Conservation (phyloP, 2,329 filamentous ascomycete species). For the Beauveria caledonica region DNA sequence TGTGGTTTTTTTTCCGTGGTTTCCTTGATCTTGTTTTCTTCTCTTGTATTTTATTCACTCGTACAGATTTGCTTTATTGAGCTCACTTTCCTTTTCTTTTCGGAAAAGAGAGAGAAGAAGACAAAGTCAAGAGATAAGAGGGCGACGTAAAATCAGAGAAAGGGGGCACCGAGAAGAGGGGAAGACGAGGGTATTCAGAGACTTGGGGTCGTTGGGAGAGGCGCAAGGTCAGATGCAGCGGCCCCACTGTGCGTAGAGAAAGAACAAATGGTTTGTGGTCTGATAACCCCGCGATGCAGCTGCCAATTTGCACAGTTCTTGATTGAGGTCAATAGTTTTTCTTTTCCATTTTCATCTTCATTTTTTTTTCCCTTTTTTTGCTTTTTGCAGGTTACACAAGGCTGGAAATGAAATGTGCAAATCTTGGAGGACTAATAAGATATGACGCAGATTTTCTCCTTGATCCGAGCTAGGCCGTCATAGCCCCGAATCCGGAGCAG, state of each 20-base stretch:
- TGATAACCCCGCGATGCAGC: background rate
- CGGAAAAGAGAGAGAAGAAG: background rate
- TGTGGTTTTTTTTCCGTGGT: background rate
- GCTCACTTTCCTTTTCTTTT: background rate
- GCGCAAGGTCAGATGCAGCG: background rate
- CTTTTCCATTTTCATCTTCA: too few relatives aligned
- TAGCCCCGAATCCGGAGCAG: too few relatives aligned
- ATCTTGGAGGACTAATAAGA: too few relatives aligned
- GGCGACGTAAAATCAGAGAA: background rate
- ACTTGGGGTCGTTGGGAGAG: background rate
- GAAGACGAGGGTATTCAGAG: slow-evolving; percentile 9
- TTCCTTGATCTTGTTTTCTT: background rate
- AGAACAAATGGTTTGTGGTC: background rate
- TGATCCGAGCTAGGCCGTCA: too few relatives aligned
- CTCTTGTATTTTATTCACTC: background rate
- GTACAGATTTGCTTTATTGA: background rate
- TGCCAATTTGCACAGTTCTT: background rate
- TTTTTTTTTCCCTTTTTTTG: too few relatives aligned
- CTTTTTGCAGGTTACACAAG: too few relatives aligned
- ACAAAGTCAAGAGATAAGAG: background rate
- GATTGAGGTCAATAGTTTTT: background rate
- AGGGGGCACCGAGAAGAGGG: slow-evolving; percentile 1
- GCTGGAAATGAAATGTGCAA: too few relatives aligned
- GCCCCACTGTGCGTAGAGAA: background rate
- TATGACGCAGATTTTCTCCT: too few relatives aligned